Conservation (phyloP, 2,329 filamentous ascomycete species). For the Beauveria varroae region DNA sequence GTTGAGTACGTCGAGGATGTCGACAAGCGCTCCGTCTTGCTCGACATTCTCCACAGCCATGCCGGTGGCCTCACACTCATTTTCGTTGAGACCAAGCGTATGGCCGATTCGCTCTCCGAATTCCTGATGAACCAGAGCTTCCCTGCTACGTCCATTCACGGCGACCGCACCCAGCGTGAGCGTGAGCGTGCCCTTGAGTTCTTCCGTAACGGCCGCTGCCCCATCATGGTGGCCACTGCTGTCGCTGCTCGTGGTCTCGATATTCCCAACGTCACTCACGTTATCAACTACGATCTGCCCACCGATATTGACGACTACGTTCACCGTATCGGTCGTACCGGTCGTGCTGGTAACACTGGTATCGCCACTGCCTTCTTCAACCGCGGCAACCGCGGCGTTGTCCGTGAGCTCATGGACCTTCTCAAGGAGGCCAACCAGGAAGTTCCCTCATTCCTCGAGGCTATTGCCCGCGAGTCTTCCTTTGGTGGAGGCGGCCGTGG, state of each 20-base stretch:
- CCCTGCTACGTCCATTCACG: constrained; percentile 96
- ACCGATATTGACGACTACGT: constrained; percentile 99
- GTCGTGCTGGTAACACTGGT: constrained; percentile 98
- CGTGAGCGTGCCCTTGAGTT: constrained; percentile 96
- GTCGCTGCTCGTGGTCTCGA: constrained; percentile 87
- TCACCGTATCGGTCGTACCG: constrained; percentile 98
- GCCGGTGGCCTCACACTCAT: constrained; percentile 85
- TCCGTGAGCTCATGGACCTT: constrained; percentile 92
- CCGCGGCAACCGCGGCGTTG: constrained; percentile 96
- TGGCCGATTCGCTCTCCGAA: constrained; percentile 95
- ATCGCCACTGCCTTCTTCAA: constrained; percentile 99
- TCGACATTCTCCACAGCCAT: constrained; percentile 95
- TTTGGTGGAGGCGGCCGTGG: constrained; percentile 64
- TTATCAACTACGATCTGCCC: constrained; percentile 98
- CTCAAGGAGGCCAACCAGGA: constrained; percentile 99
- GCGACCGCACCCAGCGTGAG: constrained; percentile 96
- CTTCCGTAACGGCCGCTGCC: constrained; percentile 93
- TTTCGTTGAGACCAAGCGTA: constrained; percentile 99
- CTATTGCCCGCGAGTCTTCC: constrained; percentile 89
- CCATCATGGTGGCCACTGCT: constrained; percentile 92
- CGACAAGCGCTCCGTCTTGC: constrained; percentile 95
- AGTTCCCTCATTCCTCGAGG: constrained; percentile 88
- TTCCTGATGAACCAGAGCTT: constrained; percentile 99
- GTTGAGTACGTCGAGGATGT: constrained; percentile 94
- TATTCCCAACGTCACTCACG: constrained; percentile 94